Percentiles rank a stretch among this genome's conserved stretches.
Evolutionary conservation across 768 basidiomycete species (phyloP).

Genomic region (Pisolithus albus): DNA sequence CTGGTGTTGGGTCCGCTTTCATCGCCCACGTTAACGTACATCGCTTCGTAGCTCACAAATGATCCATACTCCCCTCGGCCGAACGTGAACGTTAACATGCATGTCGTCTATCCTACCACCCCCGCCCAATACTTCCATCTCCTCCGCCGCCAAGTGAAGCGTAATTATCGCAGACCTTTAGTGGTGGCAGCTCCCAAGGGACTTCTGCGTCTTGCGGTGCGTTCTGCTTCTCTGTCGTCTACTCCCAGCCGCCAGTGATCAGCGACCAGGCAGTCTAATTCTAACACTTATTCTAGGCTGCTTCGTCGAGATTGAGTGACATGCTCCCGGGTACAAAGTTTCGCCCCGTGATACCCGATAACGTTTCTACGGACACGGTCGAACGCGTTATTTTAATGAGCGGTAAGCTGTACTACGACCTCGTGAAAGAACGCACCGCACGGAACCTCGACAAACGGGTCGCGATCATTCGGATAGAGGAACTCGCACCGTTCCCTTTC

Average conservation of each 20-base stretch:
- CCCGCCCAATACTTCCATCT: slow-evolving; percentile 92
- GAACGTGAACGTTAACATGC: slow-evolving; percentile 66
- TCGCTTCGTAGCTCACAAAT: slow-evolving; percentile 59
- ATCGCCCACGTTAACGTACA: not conserved
- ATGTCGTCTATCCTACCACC: slow-evolving; percentile 80
- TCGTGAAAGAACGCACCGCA: slow-evolving; percentile 59
- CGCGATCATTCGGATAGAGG: slow-evolving; percentile 75
- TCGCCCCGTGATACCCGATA: slow-evolving; percentile 59
- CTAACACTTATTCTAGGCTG: slow-evolving; percentile 42
- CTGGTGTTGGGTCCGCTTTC: not conserved
- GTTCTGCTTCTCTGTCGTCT: slow-evolving; percentile 17
- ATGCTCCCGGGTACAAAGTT: slow-evolving; percentile 55
- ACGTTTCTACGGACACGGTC: slow-evolving; percentile 29
- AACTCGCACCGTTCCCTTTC: slow-evolving; percentile 87
- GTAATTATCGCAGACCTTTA: slow-evolving; percentile 84
- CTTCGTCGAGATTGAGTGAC: slow-evolving; percentile 60
- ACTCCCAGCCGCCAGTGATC: no score
- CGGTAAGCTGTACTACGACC: slow-evolving; percentile 87
- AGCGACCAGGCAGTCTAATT: not conserved
- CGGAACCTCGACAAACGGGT: slow-evolving; percentile 42
- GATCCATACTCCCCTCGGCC: slow-evolving; percentile 42
- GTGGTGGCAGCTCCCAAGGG: slow-evolving; percentile 83
- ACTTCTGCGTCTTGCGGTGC: slow-evolving; percentile 66
- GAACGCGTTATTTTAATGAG: slow-evolving; percentile 67
- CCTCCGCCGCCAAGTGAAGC: slow-evolving; percentile 74